Conservation (phyloP, 495 filamentous ascomycete genomes). For the Niebla homalea region DNA sequence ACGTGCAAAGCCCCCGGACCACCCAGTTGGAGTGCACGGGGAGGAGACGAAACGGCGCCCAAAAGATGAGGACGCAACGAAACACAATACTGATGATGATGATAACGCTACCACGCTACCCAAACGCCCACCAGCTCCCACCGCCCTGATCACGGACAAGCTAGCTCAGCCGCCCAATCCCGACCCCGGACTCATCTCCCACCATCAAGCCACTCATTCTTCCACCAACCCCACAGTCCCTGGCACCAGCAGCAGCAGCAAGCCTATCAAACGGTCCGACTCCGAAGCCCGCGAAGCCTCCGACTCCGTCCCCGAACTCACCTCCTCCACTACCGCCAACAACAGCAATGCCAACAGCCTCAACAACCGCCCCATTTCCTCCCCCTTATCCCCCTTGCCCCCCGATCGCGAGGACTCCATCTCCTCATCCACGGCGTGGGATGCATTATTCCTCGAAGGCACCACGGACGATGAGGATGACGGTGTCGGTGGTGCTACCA, state of each 20-base stretch:
- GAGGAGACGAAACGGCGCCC: constrained; percentile 25
- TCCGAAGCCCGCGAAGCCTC: constrained; percentile 15
- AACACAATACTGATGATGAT: neutral
- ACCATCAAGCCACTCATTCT: too few species aligned
- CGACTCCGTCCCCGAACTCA: constrained; percentile 15
- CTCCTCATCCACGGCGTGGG: constrained; percentile 21
- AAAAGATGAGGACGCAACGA: neutral
- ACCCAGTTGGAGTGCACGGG: constrained; percentile 25
- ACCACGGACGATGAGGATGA: constrained; percentile 20
- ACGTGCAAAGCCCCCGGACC: constrained; percentile 31
- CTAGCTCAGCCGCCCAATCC: neutral
- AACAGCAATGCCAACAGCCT: neutral
- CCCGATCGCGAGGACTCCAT: constrained; percentile 19
- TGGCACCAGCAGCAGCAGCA: too few species aligned
- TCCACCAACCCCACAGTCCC: too few species aligned
- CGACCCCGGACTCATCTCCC: neutral
- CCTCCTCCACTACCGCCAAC: neutral
- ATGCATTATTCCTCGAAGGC: constrained; percentile 26
- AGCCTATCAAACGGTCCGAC: constrained; percentile 4
- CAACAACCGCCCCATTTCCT: constrained; percentile 6
- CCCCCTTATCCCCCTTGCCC: neutral
- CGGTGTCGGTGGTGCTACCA: neutral
- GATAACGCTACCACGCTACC: too few species aligned
- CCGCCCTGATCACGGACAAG: neutral
- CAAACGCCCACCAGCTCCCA: too few species aligned